Conservation (phyloP, 176 grass and related monocot genomes). For the Dendrocalamus sinicus region DNA sequence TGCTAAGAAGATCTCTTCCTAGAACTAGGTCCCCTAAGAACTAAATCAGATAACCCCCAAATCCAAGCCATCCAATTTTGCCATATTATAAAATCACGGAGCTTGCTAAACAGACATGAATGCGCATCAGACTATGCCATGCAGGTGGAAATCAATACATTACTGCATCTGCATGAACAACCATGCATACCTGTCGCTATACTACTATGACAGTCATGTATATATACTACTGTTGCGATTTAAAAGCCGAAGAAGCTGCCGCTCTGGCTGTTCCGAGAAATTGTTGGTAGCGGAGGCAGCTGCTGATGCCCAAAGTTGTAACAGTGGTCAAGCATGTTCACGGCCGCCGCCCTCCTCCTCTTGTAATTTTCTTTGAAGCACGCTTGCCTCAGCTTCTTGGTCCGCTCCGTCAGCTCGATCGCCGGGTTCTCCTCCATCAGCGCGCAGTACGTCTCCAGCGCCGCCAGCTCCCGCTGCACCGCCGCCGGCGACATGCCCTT, state of each 20-base stretch:
- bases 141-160: background rate
- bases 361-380: conserved; percentile 93
- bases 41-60: no score
- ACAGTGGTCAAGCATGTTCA: conserved; percentile 1
- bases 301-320: conserved; percentile 20
- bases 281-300: background rate
- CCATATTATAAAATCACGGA: no score
- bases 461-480: conserved; percentile 54
- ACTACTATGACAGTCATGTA: background rate
- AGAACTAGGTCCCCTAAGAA: no score
- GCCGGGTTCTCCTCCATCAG: conserved; percentile 76
- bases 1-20: no score
- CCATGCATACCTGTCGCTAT: background rate
- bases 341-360: conserved; percentile 43
- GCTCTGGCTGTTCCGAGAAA: background rate
- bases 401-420: conserved; percentile 63
- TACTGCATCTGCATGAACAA: background rate
- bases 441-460: conserved; percentile 50
- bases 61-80: no score
- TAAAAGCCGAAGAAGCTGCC: conserved; percentile 2
- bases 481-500: conserved; percentile 48
- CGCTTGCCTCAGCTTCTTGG: conserved; percentile 83
- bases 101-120: no score
- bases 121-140: background rate
- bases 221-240: background rate